These are phyloP conservation scores for Solanum piurae DNA, from an alignment of 257 asterid species.

Conservation along the genomic window DNA sequence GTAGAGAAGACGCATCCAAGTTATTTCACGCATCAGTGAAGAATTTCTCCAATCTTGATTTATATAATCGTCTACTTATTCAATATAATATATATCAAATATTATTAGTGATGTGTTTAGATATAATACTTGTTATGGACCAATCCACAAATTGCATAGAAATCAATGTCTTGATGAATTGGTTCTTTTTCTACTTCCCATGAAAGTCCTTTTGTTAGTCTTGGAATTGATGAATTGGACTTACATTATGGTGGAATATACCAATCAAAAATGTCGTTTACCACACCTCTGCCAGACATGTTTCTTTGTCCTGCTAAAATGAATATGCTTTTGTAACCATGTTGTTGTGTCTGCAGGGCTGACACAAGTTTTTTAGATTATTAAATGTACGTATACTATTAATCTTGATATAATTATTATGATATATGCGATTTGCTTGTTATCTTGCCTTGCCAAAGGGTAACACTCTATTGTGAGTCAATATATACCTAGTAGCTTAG, in stretches of 20 bases:
- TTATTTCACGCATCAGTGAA: not conserved
- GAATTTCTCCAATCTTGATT: not conserved
- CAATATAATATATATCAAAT: no score
- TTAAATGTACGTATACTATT: not conserved
- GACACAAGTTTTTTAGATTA: no score
- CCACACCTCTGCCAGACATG: constrained; percentile 1
- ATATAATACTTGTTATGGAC: not conserved
- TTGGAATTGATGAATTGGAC: not conserved
- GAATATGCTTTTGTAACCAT: not conserved
- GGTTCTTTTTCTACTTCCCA: not conserved
- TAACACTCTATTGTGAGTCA: not conserved
- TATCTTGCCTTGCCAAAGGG: not conserved
- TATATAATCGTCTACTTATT: not conserved
- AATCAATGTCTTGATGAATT: not conserved
- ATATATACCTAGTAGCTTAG: not conserved
- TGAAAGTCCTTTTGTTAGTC: not conserved
- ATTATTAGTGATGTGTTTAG: no score
- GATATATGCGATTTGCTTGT: no score
- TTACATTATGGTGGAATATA: not conserved
- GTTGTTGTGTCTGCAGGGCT: no score
- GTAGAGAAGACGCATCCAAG: not conserved
- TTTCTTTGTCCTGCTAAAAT: constrained; percentile 6
- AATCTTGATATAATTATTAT: no score
- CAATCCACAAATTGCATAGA: not conserved
- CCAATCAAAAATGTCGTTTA: not conserved